Base-by-base conservation (phyloP, 2,329 filamentous ascomycete genomes). In the Stachybotrys elegans region DNA sequence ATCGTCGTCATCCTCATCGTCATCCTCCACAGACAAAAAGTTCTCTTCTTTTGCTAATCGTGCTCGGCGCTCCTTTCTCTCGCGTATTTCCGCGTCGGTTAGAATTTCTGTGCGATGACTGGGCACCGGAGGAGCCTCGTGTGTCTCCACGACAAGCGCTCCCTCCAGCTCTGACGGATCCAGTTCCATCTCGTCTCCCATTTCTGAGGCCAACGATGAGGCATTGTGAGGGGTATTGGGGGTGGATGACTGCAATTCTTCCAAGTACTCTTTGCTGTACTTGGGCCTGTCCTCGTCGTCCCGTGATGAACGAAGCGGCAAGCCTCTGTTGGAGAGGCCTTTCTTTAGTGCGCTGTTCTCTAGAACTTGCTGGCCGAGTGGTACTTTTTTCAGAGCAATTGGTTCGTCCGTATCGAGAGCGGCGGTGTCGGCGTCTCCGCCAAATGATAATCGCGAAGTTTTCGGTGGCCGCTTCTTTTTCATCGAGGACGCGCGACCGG, bases 1-100 rank as follows among this genome's bases (percentile, higher is more conserved):
- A 7, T 66, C 59, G 20, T 16, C 22, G 22, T 59, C 58, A 17
- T 69, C 66, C 22, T 67, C 65, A 39, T 76, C 72, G n/a, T 76
- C 75, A 25, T 76, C 79, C 44, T 80, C 73, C 0, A 88, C 68
- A 0, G 82, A 80, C 36, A 88, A 77, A 56, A 81, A 86, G 43
- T 84, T 81, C 40, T 86, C 66, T 51, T 78, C 69, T 56, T 90
- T 48, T 1, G 90, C 91, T 11, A 94, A 65, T 1, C 92, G 82
- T n/a, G 86, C 85, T 14, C 92, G 80, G 2, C 93, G 81, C 48
- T 89, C 87, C 65, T 96, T 97, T 70, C 91, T 94, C 66, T 95
- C 91, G 22, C 78, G 79, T 41, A 97, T 95, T 58, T 96, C 88
- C 3, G 86, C 80, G 48, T 91, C 86, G 2, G 85, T 90, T 4